Conservation (phyloP, 1,284 basidiomycete genomes). For the Athelia sp. region DNA sequence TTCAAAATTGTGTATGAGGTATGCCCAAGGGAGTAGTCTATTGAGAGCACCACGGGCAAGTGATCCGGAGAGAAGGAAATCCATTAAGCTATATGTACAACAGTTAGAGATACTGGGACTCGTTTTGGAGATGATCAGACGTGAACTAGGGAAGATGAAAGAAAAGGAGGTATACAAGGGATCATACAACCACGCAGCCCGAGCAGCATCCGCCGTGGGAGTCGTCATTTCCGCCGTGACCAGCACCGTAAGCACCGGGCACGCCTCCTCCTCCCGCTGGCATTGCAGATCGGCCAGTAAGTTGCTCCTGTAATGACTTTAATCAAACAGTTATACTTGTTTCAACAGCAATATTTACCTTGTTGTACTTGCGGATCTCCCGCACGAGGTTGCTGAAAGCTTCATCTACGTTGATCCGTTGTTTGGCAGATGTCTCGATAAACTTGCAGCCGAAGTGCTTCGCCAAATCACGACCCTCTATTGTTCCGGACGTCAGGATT, state of each 20-base stretch:
- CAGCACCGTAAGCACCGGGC: conserved; percentile 24
- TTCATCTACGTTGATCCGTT: conserved; percentile 77
- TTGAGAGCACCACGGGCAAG: too few species aligned
- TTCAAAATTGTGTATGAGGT: too few species aligned
- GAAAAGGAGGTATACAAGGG: too few species aligned
- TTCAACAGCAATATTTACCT: not conserved
- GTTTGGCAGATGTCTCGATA: conserved; percentile 81
- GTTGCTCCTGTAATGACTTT: conserved; percentile 32
- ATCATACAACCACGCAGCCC: conserved; percentile 52
- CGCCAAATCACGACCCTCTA: conserved; percentile 74
- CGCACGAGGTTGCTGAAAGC: conserved; percentile 73
- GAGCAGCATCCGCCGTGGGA: conserved; percentile 51
- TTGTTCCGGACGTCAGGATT: conserved; percentile 1
- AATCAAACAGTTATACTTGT: too few species aligned
- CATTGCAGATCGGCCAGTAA: conserved; percentile 34
- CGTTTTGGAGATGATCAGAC: too few species aligned
- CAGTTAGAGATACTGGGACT: too few species aligned
- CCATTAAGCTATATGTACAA: too few species aligned
- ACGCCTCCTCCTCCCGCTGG: conserved; percentile 22
- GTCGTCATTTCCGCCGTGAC: conserved; percentile 26
- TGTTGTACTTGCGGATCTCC: conserved; percentile 72
- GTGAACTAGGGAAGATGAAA: too few species aligned
- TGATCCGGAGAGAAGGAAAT: too few species aligned
- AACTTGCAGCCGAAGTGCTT: conserved; percentile 74
- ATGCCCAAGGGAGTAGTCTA: too few species aligned